A percentile compares a stretch with the other conserved stretches of the same genome.
Conservation (phyloP, 306 rosid genomes). For the Malus orientalis region DNA sequence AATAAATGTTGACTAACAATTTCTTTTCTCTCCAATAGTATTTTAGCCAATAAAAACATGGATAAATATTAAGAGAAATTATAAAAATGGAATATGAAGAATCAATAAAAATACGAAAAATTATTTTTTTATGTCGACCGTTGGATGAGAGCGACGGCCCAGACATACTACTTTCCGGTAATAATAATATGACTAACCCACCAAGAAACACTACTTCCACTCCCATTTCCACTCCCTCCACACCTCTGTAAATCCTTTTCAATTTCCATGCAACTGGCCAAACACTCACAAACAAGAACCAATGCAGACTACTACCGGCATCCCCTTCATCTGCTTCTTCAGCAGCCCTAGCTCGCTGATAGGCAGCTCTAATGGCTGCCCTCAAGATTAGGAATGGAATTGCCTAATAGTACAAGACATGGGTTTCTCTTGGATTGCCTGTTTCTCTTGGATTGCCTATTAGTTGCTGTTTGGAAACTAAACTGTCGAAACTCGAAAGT, state of each 20-base stretch:
- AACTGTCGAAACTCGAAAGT: background rate
- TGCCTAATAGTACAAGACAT: background rate
- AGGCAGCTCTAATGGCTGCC: too few species aligned
- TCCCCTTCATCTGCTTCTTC: background rate
- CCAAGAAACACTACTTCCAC: background rate
- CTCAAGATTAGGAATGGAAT: background rate
- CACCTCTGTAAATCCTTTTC: background rate
- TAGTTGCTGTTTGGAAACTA: background rate
- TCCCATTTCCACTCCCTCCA: background rate
- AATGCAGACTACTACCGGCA: too few species aligned
- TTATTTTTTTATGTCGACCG: too few species aligned
- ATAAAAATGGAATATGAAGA: too few species aligned
- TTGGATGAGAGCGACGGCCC: too few species aligned
- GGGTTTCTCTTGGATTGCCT: background rate
- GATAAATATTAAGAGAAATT: too few species aligned
- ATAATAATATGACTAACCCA: background rate
- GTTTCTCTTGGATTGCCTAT: background rate
- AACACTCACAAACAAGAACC: background rate
- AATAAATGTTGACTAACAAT: too few species aligned
- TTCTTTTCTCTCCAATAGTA: too few species aligned
- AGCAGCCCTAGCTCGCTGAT: background rate
- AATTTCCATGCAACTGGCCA: background rate
- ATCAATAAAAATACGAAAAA: too few species aligned
- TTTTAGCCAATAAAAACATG: too few species aligned
- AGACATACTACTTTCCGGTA: background rate